phyloP scores from a whole-genome alignment of 768 basidiomycete species.

The Collybiopsis confluens region DNA sequence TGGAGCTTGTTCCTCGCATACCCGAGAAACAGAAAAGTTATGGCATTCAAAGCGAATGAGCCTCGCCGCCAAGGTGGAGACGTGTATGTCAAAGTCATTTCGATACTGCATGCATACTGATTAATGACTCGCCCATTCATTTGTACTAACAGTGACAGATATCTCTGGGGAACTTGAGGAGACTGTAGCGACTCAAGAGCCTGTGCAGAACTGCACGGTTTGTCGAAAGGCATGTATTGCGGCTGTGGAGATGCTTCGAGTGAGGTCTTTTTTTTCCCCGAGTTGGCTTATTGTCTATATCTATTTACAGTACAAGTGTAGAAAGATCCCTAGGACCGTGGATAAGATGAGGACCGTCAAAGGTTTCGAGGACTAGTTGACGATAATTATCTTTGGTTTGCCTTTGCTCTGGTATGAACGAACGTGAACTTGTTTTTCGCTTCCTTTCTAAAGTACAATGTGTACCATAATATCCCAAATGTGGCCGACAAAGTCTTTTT shows the following conservation, averaged over 20 bases:
- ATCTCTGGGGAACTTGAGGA: conserved; percentile 68
- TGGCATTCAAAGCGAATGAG: conserved; percentile 52
- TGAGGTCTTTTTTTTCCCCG: conserved; percentile 25
- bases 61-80: conserved; percentile 46
- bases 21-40: conserved; percentile 31
- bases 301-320: conserved; percentile 56
- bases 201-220: conserved; percentile 41
- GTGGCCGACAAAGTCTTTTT: too few relatives aligned
- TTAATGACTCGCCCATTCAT: too few relatives aligned
- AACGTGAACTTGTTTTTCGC: not conserved
- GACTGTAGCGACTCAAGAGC: conserved; percentile 29
- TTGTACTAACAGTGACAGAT: conserved; percentile 71
- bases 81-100: conserved; percentile 31
- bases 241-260: conserved; percentile 66
- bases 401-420: too few relatives aligned
- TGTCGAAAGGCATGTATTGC: conserved; percentile 61
- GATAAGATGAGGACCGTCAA: conserved; percentile 30
- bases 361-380: too few relatives aligned
- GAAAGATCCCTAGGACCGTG: conserved; percentile 46
- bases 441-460: not conserved
- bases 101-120: too few relatives aligned
- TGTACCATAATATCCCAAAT: too few relatives aligned
- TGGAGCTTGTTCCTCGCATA: conserved; percentile 54
- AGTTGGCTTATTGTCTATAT: not conserved
- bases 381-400: too few relatives aligned